Conservation (phyloP, 257 asterid species). For the Nicotiana knightiana region DNA sequence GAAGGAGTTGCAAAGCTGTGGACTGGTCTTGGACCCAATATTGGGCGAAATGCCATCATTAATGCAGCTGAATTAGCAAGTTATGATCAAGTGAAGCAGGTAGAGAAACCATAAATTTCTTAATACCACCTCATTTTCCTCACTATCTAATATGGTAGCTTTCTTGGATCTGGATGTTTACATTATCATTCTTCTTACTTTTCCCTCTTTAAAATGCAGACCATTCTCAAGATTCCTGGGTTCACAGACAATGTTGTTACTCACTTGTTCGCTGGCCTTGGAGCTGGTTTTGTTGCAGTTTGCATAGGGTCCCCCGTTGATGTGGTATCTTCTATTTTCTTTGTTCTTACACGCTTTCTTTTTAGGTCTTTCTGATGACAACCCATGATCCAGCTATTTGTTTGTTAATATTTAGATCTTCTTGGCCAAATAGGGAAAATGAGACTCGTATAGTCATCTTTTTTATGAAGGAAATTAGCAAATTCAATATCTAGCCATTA, state of each 20-base stretch:
- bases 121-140: slow-evolving; percentile 1
- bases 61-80: slow-evolving; percentile 98
- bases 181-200: not conserved
- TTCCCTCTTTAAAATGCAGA: slow-evolving; percentile 32
- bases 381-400: not conserved
- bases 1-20: slow-evolving; percentile 82
- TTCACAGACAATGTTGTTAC: slow-evolving; percentile 89
- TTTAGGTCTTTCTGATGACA: not conserved
- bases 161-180: slow-evolving; percentile 7
- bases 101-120: slow-evolving; percentile 8
- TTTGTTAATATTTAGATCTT: not conserved
- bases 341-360: not conserved
- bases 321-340: slow-evolving; percentile 48
- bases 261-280: slow-evolving; percentile 83
- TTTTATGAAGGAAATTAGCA: not conserved
- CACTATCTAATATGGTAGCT: slow-evolving; percentile 6
- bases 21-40: slow-evolving; percentile 96
- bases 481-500: not conserved
- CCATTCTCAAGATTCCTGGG: slow-evolving; percentile 88
- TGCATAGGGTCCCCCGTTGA: slow-evolving; percentile 99
- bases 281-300: slow-evolving; percentile 97
- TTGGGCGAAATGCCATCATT: slow-evolving; percentile 95
- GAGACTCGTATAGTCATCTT: not conserved
- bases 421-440: not conserved
- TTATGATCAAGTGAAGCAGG: slow-evolving; percentile 99